Percentiles rank a stretch among this genome's conserved stretches.
Evolutionary conservation across 2,329 filamentous ascomycete genomes (phyloP).

Genomic region (Sclerotinia spermophila): DNA sequence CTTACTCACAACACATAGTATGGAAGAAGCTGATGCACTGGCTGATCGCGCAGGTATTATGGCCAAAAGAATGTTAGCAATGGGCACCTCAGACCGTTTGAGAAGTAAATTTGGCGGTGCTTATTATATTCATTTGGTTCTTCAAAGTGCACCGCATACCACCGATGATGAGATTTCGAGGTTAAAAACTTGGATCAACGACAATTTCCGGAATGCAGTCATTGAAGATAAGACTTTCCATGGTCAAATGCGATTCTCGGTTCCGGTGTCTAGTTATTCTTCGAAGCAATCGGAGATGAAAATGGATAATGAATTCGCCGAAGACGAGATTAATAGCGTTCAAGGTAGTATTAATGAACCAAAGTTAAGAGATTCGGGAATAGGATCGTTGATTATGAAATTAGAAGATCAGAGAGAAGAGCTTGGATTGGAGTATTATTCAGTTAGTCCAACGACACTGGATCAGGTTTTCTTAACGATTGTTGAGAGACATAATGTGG

Average conservation of each 20-base stretch:
- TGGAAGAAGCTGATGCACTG: constrained; percentile 92
- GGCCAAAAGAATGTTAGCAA: constrained; percentile 77
- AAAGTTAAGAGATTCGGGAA: constrained; percentile 32
- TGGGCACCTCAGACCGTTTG: constrained; percentile 71
- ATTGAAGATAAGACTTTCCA: constrained; percentile 75
- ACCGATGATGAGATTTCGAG: constrained; percentile 61
- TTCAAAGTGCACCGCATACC: constrained; percentile 70
- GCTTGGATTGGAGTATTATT: constrained; percentile 79
- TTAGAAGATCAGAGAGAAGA: constrained; percentile 67
- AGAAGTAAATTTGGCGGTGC: constrained; percentile 72
- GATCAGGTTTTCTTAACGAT: constrained; percentile 90
- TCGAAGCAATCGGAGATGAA: constrained; percentile 30
- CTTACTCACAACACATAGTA: constrained; percentile 85
- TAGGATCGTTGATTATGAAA: constrained; percentile 66
- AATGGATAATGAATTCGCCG: not conserved
- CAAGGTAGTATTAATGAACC: constrained; percentile 19
- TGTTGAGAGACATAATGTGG: constrained; percentile 73
- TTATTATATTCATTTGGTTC: constrained; percentile 78
- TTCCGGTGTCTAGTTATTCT: constrained; percentile 49
- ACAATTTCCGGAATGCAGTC: constrained; percentile 58
- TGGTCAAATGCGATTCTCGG: constrained; percentile 81
- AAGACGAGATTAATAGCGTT: constrained; percentile 29
- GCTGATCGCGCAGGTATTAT: constrained; percentile 83
- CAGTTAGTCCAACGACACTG: constrained; percentile 78
- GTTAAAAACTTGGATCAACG: constrained; percentile 63